A percentile compares a stretch with the other conserved stretches of the same genome.
Conservation (phyloP, 192 early-diverging fungal species). For the Umbelopsis vinacea region DNA sequence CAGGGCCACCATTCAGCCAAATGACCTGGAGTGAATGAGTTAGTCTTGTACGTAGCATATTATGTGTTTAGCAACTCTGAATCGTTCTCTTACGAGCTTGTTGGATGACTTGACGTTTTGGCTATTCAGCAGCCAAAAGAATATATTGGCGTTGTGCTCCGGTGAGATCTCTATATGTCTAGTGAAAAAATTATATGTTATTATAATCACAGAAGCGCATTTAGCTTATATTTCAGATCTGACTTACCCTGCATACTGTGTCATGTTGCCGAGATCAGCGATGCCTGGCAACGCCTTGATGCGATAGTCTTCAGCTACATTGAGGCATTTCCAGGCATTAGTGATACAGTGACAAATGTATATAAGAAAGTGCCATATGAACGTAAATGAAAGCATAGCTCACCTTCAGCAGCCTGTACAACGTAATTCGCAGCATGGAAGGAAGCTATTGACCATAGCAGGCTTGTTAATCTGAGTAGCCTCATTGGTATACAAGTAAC, state of each 20-base stretch:
- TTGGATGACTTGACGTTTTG: slow-evolving; percentile 24
- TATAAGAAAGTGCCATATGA: no score
- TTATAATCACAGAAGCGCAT: not conserved
- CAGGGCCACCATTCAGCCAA: slow-evolving; percentile 69
- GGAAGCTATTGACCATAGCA: not conserved
- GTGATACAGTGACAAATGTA: no score
- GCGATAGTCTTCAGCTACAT: slow-evolving; percentile 44
- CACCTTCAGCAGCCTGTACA: slow-evolving; percentile 8
- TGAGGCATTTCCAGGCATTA: not conserved
- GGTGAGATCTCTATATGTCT: slow-evolving; percentile 50
- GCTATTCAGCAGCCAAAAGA: slow-evolving; percentile 57
- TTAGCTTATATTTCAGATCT: not conserved
- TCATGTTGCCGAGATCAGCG: slow-evolving; percentile 26
- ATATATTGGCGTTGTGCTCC: slow-evolving; percentile 41
- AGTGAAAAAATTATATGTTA: no score
- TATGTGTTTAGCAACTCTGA: not conserved
- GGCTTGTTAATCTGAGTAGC: not conserved
- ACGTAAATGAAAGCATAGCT: not conserved
- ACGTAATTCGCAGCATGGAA: not conserved
- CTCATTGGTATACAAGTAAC: not conserved
- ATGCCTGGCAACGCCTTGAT: slow-evolving; percentile 44
- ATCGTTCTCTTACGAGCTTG: slow-evolving; percentile 41
- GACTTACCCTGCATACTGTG: slow-evolving; percentile 54
- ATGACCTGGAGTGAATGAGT: slow-evolving; percentile 50
- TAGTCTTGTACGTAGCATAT: not conserved